These are phyloP conservation scores for Solanum hybrid DNA, from an alignment of 305 asterid genomes.

Conservation along the genomic window DNA sequence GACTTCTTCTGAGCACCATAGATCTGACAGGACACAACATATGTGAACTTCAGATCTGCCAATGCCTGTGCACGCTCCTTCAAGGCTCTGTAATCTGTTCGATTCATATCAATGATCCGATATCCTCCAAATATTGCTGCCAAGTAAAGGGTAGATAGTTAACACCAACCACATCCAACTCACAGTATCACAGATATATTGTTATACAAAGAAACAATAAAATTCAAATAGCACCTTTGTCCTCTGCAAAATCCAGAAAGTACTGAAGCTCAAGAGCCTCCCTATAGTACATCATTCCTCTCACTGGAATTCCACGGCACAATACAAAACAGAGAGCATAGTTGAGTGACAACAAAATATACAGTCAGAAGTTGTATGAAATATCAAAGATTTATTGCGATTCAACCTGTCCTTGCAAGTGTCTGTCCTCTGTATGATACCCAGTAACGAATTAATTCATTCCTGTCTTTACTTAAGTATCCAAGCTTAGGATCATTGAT, in stretches of 20 bases:
- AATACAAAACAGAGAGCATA: neutral
- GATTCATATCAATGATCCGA: conserved; percentile 49
- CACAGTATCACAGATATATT: neutral
- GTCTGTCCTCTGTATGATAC: conserved; percentile 98
- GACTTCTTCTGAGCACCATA: conserved; percentile 96
- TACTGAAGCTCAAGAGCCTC: conserved; percentile 92
- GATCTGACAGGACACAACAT: conserved; percentile 92
- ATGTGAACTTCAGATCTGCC: conserved; percentile 96
- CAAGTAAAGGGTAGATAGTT: conserved; percentile 6
- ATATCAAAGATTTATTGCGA: conserved; percentile 6
- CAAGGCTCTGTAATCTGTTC: conserved; percentile 40
- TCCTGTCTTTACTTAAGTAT: conserved; percentile 29
- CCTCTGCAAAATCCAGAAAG: conserved; percentile 85
- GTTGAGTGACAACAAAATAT: neutral
- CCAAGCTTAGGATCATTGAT: conserved; percentile 45
- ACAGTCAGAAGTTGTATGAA: neutral
- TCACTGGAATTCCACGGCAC: conserved; percentile 41
- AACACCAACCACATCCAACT: conserved; percentile 2
- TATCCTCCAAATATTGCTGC: conserved; percentile 85
- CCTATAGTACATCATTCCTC: conserved; percentile 99
- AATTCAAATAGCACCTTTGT: conserved; percentile 38
- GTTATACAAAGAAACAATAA: neutral
- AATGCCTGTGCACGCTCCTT: conserved; percentile 72
- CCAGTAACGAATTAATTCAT: conserved; percentile 78
- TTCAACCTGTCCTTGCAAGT: conserved; percentile 89